A percentile compares a stretch with the other conserved stretches of the same genome.
These are phyloP conservation scores for Aspergillus fructus DNA, from an alignment of 2,329 filamentous ascomycete genomes.

Conservation along the genomic window DNA sequence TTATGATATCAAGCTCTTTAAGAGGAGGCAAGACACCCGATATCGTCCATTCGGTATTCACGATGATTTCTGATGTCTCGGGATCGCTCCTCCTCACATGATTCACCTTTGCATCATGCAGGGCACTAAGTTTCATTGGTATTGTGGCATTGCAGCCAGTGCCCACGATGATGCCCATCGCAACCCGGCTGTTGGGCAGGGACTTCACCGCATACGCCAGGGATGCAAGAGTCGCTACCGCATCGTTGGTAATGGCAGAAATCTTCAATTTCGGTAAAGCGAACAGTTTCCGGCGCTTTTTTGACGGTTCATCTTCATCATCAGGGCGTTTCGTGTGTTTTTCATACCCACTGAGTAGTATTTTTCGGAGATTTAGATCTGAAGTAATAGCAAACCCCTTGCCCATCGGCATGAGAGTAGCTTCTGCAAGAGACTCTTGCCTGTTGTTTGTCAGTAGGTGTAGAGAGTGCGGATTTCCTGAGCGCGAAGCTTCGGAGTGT, in stretches of 20 bases:
- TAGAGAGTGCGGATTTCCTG: neutral
- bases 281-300: slow-evolving; percentile 46
- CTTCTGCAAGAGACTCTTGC: slow-evolving; percentile 55
- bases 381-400: slow-evolving; percentile 59
- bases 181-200: slow-evolving; percentile 61
- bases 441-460: slow-evolving; percentile 25
- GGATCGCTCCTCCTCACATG: slow-evolving; percentile 48
- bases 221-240: slow-evolving; percentile 75
- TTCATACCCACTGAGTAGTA: slow-evolving; percentile 54
- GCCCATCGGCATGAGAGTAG: slow-evolving; percentile 58
- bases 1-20: slow-evolving; percentile 60
- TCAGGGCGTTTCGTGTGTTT: slow-evolving; percentile 47
- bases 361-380: slow-evolving; percentile 55
- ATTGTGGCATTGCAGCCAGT: slow-evolving; percentile 82
- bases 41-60: slow-evolving; percentile 85
- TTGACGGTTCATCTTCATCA: slow-evolving; percentile 41
- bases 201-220: slow-evolving; percentile 71
- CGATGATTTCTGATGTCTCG: slow-evolving; percentile 64
- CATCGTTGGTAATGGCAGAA: slow-evolving; percentile 76
- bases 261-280: slow-evolving; percentile 67
- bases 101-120: slow-evolving; percentile 64
- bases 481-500: neutral
- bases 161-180: slow-evolving; percentile 78
- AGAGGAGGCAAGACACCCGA: slow-evolving; percentile 70
- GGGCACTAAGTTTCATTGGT: slow-evolving; percentile 61